Base-by-base conservation (phyloP, 2,329 filamentous ascomycete species). In the Xylaria sp. region DNA sequence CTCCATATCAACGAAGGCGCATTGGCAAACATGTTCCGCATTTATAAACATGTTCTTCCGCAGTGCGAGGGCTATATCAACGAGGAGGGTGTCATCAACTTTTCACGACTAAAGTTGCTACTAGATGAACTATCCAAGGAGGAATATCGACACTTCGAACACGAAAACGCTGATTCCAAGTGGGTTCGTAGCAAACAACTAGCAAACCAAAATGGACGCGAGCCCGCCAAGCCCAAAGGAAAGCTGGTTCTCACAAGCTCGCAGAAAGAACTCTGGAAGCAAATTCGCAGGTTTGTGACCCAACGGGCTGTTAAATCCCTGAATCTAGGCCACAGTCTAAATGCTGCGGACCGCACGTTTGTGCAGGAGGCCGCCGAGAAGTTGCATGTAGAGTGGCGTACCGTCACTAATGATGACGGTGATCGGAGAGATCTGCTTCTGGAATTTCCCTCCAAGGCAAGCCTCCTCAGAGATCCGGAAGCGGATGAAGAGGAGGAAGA, bases 1-100 rank as follows among this genome's bases (percentile, higher is more conserved):
- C 78, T 99, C 65, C 94, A 99, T 76, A 99, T 99, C 76, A 99
- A 99, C 75, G 95, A 99, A 76, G 95, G 94, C 65, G 94, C 95
- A 19, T 79, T 99, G 74, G 91, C 93, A 23, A 88, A 94, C 71
- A 99, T 99, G 94, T 99, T 99, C 75, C 89, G 89, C 71, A 86
- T 96, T 61, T 99, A 99, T 81, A 97, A 97, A 76, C 83, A 88
- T 52, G 86, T 96, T 44, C 79, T 99, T 61, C 92, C 92, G 6
- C 86, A 88, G 71, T 88, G 91, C 69, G 90, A 91, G 59, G 94
- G 94, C 4, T 99, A 97, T 74, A 93, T 99, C 76, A 99, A 99
- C 75, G 92, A 99, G 73, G 86, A 89, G 58, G 95, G 94, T 69
- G 87, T 90, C 52, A 96, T 99, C 75, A 95, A 97, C 71, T 79